These are phyloP conservation scores for Dissophora ornata DNA, from an alignment of 192 early-diverging fungal species.

Conservation along the genomic window DNA sequence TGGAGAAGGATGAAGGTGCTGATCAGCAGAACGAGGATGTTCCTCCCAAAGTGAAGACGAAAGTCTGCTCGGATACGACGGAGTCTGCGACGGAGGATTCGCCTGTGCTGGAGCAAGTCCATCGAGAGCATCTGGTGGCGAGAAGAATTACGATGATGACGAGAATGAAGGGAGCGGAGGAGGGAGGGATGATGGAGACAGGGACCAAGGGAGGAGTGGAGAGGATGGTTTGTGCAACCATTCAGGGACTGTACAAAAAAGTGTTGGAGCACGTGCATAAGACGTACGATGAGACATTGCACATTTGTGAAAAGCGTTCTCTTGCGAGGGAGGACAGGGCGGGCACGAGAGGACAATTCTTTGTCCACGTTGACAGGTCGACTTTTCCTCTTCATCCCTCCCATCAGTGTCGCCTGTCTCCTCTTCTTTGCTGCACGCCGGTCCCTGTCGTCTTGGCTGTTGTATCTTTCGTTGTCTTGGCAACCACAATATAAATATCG, in stretches of 20 bases:
- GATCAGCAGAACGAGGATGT: conserved; percentile 20
- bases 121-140: conserved; percentile 9
- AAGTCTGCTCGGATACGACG: conserved; percentile 9
- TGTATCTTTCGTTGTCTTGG: neutral
- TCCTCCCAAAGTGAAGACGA: conserved; percentile 10
- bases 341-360: no score
- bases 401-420: no score
- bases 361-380: no score
- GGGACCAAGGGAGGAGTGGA: neutral
- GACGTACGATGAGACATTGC: no score
- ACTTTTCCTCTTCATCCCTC: no score
- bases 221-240: no score
- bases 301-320: no score
- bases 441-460: neutral
- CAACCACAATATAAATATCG: neutral
- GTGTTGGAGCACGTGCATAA: no score
- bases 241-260: no score
- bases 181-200: no score
- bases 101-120: conserved; percentile 19
- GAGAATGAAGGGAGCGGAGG: neutral
- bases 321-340: no score
- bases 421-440: neutral
- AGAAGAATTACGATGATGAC: neutral
- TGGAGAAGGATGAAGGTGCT: conserved; percentile 1
- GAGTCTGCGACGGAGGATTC: conserved; percentile 7